These are phyloP conservation scores for Bisporella sp. DNA, from an alignment of 2,329 filamentous ascomycete species.

Conservation along the genomic window DNA sequence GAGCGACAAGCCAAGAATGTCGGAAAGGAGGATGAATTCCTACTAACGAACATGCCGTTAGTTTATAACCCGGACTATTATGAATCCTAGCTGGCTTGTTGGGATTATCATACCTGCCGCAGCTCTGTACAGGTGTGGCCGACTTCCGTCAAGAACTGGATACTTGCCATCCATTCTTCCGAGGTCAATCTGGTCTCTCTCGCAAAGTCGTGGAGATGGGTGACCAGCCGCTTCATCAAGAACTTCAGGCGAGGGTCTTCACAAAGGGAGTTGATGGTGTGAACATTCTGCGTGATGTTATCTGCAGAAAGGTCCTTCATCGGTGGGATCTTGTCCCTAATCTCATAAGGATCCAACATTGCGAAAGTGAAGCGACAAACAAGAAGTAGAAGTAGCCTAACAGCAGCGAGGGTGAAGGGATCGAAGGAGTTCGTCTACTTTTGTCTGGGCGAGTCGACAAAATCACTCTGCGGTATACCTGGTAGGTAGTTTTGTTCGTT, in stretches of 20 bases:
- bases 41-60: conserved; percentile 19
- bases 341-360: too few species aligned
- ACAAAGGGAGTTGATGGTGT: conserved; percentile 64
- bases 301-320: conserved; percentile 57
- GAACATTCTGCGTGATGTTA: conserved; percentile 70
- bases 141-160: conserved; percentile 62
- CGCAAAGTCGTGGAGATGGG: conserved; percentile 75
- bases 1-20: conserved; percentile 70
- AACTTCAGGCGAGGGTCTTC: conserved; percentile 58
- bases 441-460: too few species aligned
- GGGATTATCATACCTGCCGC: conserved; percentile 47
- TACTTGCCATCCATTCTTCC: conserved; percentile 67
- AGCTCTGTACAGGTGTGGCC: conserved; percentile 68
- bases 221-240: conserved; percentile 62
- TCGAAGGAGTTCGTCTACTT: too few species aligned
- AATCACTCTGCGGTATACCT: too few species aligned
- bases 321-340: neutral
- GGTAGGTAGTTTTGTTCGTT: too few species aligned
- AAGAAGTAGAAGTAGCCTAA: too few species aligned
- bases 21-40: conserved; percentile 75
- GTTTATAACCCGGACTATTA: too few species aligned
- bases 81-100: neutral
- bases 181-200: conserved; percentile 68
- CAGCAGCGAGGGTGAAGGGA: too few species aligned
- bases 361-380: too few species aligned